Conservation (phyloP, 352 stramenopile genomes). For the Phytophthora kernoviae region DNA sequence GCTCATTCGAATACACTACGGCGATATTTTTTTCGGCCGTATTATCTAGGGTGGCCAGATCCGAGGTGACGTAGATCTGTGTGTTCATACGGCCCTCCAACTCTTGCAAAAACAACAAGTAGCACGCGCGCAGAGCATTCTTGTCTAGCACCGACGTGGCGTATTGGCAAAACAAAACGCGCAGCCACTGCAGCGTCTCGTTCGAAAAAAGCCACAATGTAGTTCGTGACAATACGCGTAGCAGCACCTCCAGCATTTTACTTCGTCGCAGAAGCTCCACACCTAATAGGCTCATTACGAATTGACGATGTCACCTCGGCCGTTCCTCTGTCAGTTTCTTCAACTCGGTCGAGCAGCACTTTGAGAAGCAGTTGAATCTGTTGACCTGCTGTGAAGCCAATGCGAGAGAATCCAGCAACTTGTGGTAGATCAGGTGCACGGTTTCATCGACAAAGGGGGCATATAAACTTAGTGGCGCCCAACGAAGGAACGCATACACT, state of each 20-base stretch:
- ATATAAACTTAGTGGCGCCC: slow-evolving; percentile 50
- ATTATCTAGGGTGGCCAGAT: slow-evolving; percentile 40
- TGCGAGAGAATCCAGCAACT: slow-evolving; percentile 36
- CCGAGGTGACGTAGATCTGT: slow-evolving; percentile 42
- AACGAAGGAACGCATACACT: too few species aligned
- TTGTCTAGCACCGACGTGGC: slow-evolving; percentile 39
- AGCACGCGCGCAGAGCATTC: slow-evolving; percentile 39
- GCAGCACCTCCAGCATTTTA: slow-evolving; percentile 43
- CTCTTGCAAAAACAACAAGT: slow-evolving; percentile 41
- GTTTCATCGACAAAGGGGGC: slow-evolving; percentile 54
- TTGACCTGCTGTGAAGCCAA: slow-evolving; percentile 26
- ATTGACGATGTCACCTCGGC: background rate
- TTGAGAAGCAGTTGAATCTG: slow-evolving; percentile 56
- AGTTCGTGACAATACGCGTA: slow-evolving; percentile 41
- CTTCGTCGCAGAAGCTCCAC: slow-evolving; percentile 1
- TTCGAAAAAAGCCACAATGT: slow-evolving; percentile 55
- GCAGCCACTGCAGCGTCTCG: slow-evolving; percentile 43
- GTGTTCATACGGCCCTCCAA: slow-evolving; percentile 46
- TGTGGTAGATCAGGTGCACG: slow-evolving; percentile 41
- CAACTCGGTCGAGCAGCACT: slow-evolving; percentile 41
- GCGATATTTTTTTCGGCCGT: slow-evolving; percentile 57
- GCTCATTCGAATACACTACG: slow-evolving; percentile 57
- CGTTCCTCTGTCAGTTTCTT: slow-evolving; percentile 6
- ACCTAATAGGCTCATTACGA: background rate
- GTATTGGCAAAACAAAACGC: slow-evolving; percentile 38